A percentile compares a stretch with the other conserved stretches of the same genome.
These are phyloP conservation scores for Penicillium psychrosexuale DNA, from an alignment of 2,329 filamentous ascomycete species.

Conservation along the genomic window DNA sequence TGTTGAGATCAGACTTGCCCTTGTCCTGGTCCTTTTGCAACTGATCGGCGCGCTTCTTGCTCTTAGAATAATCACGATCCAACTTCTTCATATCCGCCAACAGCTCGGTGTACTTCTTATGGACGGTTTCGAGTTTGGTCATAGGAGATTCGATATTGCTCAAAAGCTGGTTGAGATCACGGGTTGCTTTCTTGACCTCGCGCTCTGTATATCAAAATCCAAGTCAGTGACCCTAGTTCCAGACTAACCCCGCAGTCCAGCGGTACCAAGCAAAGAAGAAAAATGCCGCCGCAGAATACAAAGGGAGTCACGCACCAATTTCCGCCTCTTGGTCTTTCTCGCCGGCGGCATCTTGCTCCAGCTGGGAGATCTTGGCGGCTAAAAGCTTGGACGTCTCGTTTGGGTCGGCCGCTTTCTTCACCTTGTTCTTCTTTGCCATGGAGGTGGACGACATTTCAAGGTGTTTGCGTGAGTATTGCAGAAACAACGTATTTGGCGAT, in stretches of 20 bases:
- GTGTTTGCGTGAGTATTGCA: slow-evolving; percentile 11
- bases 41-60: slow-evolving; percentile 90
- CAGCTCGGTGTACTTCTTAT: slow-evolving; percentile 87
- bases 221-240: slow-evolving; percentile 23
- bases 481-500: background rate
- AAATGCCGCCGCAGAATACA: background rate
- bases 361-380: slow-evolving; percentile 87
- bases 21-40: slow-evolving; percentile 96
- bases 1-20: slow-evolving; percentile 80
- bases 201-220: slow-evolving; percentile 60
- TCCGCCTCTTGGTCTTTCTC: slow-evolving; percentile 95
- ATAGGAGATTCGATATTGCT: slow-evolving; percentile 85
- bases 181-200: slow-evolving; percentile 89
- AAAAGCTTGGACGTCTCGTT: slow-evolving; percentile 89
- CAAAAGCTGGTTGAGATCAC: slow-evolving; percentile 82
- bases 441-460: slow-evolving; percentile 46
- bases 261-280: background rate
- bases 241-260: slow-evolving; percentile 13
- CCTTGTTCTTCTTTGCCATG: slow-evolving; percentile 72
- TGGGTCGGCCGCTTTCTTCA: slow-evolving; percentile 78
- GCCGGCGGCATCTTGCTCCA: slow-evolving; percentile 88
- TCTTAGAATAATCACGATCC: slow-evolving; percentile 90
- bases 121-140: slow-evolving; percentile 85
- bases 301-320: slow-evolving; percentile 66
- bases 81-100: slow-evolving; percentile 92